Percentiles rank a stretch among this genome's conserved stretches.
Evolutionary conservation across 345 rosid genomes (phyloP).

Genomic region (Euphorbia peplus): DNA sequence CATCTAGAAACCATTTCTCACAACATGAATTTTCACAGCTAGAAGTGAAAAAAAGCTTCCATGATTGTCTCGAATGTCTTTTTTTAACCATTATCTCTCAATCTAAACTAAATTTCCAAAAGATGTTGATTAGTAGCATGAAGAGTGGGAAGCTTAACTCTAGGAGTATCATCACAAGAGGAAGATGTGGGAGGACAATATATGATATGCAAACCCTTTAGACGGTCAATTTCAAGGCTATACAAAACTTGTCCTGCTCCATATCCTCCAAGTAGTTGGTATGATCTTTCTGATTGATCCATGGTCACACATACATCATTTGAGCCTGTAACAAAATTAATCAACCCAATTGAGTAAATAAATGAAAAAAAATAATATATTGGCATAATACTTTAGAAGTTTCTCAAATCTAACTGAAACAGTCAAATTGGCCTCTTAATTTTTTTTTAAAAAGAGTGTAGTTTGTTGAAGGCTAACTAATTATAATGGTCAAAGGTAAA

Average conservation of each 20-base stretch:
- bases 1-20: no score
- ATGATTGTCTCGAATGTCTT: no score
- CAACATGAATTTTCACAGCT: no score
- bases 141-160: conserved; percentile 62
- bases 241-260: conserved; percentile 77
- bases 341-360: background rate
- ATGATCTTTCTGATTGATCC: conserved; percentile 82
- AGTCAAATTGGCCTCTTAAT: no score
- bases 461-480: no score
- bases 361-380: no score
- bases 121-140: conserved; percentile 44
- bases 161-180: conserved; percentile 23
- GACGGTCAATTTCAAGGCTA: conserved; percentile 36
- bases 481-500: no score
- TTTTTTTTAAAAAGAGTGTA: no score
- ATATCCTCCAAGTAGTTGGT: conserved; percentile 77
- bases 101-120: background rate
- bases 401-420: no score
- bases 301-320: conserved; percentile 74
- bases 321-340: conserved; percentile 36
- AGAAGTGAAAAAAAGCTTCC: no score
- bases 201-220: conserved; percentile 32
- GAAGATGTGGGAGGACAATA: conserved; percentile 40
- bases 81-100: no score
- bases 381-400: no score